phyloP scores from a whole-genome alignment of 192 early-diverging fungal genomes.

The Coemansia sp. region DNA sequence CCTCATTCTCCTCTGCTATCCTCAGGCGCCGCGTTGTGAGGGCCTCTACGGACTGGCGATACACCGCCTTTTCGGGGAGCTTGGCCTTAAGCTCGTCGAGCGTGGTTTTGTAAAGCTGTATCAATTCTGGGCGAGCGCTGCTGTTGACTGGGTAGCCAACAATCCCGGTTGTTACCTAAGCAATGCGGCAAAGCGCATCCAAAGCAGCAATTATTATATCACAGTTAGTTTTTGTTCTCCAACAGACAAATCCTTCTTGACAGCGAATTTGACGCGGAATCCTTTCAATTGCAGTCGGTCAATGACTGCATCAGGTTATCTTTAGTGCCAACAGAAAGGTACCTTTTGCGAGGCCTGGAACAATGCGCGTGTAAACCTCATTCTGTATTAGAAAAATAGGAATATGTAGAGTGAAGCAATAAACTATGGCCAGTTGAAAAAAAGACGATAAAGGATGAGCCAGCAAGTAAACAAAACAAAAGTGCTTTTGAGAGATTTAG shows the following conservation, averaged over 20 bases:
- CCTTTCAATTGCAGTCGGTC: neutral
- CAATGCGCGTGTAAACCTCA: constrained; percentile 41
- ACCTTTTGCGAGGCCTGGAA: constrained; percentile 50
- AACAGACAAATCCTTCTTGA: neutral
- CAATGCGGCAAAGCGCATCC: neutral
- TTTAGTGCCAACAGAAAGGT: neutral
- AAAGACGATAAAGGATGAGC: neutral
- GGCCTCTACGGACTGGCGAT: constrained; percentile 79
- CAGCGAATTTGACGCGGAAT: neutral
- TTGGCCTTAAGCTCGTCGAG: constrained; percentile 66
- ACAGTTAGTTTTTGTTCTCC: neutral
- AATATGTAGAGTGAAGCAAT: constrained; percentile 3
- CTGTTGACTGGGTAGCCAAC: constrained; percentile 84
- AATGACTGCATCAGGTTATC: neutral
- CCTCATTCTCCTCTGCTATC: constrained; percentile 73
- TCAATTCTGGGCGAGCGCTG: constrained; percentile 81
- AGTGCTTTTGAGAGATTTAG: neutral
- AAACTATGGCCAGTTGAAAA: neutral
- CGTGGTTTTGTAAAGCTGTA: constrained; percentile 79
- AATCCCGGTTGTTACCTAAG: constrained; percentile 72
- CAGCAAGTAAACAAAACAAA: neutral
- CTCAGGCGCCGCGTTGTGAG: constrained; percentile 73
- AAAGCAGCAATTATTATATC: constrained; percentile 8
- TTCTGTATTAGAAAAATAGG: constrained; percentile 1
- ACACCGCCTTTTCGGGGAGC: constrained; percentile 74